Evolutionary conservation across 768 basidiomycete genomes (phyloP).

Genomic region (Hydnomerulius pinastri): DNA sequence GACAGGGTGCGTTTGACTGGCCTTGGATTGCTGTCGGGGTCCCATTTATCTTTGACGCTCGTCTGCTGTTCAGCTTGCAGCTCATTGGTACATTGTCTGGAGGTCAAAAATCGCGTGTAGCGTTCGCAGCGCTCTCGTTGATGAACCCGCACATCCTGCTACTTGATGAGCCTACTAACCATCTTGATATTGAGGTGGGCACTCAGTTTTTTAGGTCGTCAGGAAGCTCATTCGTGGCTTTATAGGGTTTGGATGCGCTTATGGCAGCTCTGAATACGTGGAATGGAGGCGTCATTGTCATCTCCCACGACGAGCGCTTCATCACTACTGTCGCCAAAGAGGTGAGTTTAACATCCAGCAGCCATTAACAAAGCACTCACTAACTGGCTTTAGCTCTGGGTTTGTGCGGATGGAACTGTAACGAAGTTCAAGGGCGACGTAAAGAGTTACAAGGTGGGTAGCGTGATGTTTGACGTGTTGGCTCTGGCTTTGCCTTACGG

Average conservation of each 20-base stretch:
- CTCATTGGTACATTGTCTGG: constrained; percentile 89
- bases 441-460: constrained; percentile 80
- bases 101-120: constrained; percentile 95
- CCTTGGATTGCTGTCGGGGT: not conserved
- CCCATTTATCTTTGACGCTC: not conserved
- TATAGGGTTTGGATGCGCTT: constrained; percentile 89
- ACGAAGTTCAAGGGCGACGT: constrained; percentile 89
- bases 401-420: constrained; percentile 83
- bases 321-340: constrained; percentile 88
- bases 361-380: constrained; percentile 6
- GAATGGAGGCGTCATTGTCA: constrained; percentile 92
- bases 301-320: constrained; percentile 95
- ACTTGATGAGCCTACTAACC: constrained; percentile 97
- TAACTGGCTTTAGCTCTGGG: constrained; percentile 70
- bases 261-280: constrained; percentile 79
- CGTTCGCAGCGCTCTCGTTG: constrained; percentile 84
- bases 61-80: constrained; percentile 57
- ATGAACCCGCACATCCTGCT: constrained; percentile 90
- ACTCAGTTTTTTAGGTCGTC: not conserved
- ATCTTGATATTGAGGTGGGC: constrained; percentile 86
- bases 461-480: not conserved
- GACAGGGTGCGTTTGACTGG: constrained; percentile 73
- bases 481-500: constrained; percentile 8
- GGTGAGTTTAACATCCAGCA: constrained; percentile 42
- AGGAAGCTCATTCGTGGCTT: constrained; percentile 4